phyloP scores from a whole-genome alignment of 805 yeast species.

The Millerozyma miso region DNA sequence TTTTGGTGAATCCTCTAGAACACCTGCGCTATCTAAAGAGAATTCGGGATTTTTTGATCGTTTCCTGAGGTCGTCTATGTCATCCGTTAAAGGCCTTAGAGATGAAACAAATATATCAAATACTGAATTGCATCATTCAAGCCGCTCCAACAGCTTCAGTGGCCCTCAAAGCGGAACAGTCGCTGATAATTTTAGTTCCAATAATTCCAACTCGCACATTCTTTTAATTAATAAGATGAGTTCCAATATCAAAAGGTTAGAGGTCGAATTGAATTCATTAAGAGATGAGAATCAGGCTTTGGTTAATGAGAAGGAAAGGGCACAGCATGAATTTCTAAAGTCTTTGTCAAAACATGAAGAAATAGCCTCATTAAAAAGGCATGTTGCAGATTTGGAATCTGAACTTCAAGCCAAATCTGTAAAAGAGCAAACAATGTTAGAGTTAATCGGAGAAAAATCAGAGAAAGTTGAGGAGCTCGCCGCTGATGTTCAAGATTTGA shows the following conservation, averaged over 20 bases:
- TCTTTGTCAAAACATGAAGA: constrained; percentile 24
- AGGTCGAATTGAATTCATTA: constrained; percentile 65
- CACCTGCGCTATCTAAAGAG: constrained; percentile 27
- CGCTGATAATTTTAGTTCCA: constrained; percentile 8
- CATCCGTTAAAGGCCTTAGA: constrained; percentile 13
- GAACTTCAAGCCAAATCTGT: constrained; percentile 33
- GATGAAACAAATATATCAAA: constrained; percentile 4
- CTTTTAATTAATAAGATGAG: constrained; percentile 75
- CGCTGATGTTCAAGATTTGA: constrained; percentile 86
- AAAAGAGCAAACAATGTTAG: constrained; percentile 56
- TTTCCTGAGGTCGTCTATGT: constrained; percentile 11
- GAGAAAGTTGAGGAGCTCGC: constrained; percentile 80
- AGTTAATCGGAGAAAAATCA: constrained; percentile 78
- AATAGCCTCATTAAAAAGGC: constrained; percentile 22
- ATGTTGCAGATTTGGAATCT: constrained; percentile 20
- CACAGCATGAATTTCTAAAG: constrained; percentile 63
- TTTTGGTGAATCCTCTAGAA: constrained; percentile 46
- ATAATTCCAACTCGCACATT: constrained; percentile 27
- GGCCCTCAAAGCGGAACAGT: not conserved
- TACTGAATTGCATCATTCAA: not conserved
- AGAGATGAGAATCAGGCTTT: constrained; percentile 59
- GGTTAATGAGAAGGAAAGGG: constrained; percentile 54
- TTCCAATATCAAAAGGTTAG: constrained; percentile 71
- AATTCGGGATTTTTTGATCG: constrained; percentile 7
- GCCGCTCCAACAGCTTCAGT: not conserved